Base-by-base conservation (phyloP, 768 basidiomycete genomes). In the Lactifluus piperatus region DNA sequence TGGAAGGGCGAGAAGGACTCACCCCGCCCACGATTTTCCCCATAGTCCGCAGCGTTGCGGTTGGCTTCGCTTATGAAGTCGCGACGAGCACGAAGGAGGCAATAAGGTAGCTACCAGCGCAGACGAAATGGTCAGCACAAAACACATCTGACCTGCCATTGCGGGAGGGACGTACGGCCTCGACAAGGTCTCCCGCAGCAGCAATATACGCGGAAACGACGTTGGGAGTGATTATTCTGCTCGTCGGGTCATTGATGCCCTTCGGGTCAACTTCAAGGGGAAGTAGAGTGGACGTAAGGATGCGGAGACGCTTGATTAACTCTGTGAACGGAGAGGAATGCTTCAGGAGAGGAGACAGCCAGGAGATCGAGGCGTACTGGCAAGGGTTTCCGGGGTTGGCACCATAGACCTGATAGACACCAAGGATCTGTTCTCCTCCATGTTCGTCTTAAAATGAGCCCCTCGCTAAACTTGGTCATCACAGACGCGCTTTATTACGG, bases 141-240 rank as follows among this genome's bases (percentile, higher is more conserved):
- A 11, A 36, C 16, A 14, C 13, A 14, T 56, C 24, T 1, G 3
- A 10, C 7, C 4, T 20, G 10, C 34, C 6, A 34, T 3, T 11
- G 16, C 3, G 8, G 11, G 59, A 29, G 26, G 7, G 22, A 10
- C 32, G 49, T 85, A 94, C 91, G 26, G 90, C 88, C 68, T 93
- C 89, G 18, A 76, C 71, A 68, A 94, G 94, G 71, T 95, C 92
- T 6, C 94, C 94, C 8, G 88, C 94, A 24, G 91, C 86, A 51
- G 80, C 81, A 27, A 76, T 79, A 67, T 86, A 97, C 1, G 92
- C 83, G 41, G 76, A 74, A 58, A 97, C 80, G 46, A 95, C 89
- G 51, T 77, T 75, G 0, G 86, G 86, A 0, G 91, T 94, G 45
- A 95, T 89, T 51, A 94, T 77, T 58, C 90, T 81, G 70, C 86